Conservation (phyloP, 1,284 basidiomycete species). For the Chalciporus sp. region DNA sequence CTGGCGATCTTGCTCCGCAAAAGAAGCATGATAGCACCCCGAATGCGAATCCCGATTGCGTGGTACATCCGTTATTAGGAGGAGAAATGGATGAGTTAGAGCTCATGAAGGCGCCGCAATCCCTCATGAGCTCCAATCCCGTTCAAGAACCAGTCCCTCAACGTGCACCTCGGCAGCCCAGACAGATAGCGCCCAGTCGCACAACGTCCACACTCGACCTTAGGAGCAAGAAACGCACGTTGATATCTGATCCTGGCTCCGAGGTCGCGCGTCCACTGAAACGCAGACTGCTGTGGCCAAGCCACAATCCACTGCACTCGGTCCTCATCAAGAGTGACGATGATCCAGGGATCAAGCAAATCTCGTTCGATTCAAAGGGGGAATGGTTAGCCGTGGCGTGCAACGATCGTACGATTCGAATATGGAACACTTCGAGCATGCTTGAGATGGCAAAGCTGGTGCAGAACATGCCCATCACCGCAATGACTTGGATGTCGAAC, state of each 20-base stretch:
- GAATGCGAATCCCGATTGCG: not conserved
- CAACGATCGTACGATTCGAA: conserved; percentile 58
- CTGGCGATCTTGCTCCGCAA: not conserved
- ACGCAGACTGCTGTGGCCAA: conserved; percentile 44
- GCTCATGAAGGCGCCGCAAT: not conserved
- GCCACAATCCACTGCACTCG: conserved; percentile 37
- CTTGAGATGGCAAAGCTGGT: conserved; percentile 39
- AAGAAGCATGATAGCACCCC: not conserved
- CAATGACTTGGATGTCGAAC: conserved; percentile 57
- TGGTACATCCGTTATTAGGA: not conserved
- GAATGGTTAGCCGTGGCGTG: conserved; percentile 52
- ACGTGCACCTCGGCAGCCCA: conserved; percentile 25
- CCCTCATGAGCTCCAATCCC: not conserved
- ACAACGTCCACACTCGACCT: conserved; percentile 30
- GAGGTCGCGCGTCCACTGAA: conserved; percentile 34
- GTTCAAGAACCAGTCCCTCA: conserved; percentile 19
- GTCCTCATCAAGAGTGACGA: conserved; percentile 45
- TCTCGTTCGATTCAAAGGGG: conserved; percentile 51
- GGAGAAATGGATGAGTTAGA: not conserved
- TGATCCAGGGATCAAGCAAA: conserved; percentile 42
- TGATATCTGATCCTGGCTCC: conserved; percentile 24
- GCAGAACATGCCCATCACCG: conserved; percentile 44
- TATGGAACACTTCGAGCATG: conserved; percentile 42
- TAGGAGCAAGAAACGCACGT: conserved; percentile 36
- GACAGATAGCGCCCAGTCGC: conserved; percentile 14